A percentile compares a stretch with the other conserved stretches of the same genome.
Conservation (phyloP, 148 eudicot species). For the Polygonum aviculare region DNA sequence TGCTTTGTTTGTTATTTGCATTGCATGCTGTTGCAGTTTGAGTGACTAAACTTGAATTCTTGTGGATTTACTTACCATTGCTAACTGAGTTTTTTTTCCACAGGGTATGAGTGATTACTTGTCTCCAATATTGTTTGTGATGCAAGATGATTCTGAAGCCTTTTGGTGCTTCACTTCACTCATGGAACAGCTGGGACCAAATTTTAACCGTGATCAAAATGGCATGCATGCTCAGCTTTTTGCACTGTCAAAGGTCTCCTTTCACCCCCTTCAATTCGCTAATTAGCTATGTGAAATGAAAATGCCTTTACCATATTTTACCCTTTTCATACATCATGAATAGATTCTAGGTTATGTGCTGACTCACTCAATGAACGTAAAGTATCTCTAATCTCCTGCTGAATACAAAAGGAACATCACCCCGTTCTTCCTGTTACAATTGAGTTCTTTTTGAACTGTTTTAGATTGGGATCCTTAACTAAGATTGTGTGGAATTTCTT, state of each 20-base stretch:
- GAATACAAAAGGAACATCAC: background rate
- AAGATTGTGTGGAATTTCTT: background rate
- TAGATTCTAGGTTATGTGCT: background rate
- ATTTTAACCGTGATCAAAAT: conserved; percentile 94
- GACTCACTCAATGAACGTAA: background rate
- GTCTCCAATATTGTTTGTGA: conserved; percentile 72
- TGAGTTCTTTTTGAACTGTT: background rate
- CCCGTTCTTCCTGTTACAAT: background rate
- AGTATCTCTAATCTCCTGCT: background rate
- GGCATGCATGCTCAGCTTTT: conserved; percentile 98
- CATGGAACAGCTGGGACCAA: conserved; percentile 93
- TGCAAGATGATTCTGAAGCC: conserved; percentile 80
- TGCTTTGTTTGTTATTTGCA: background rate
- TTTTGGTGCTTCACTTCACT: conserved; percentile 96
- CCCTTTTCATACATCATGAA: background rate
- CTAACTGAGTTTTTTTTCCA: background rate
- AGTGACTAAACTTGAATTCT: background rate
- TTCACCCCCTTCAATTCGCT: background rate
- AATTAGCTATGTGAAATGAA: background rate
- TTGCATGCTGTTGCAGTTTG: background rate
- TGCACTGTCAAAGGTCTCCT: conserved; percentile 80
- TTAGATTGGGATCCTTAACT: background rate
- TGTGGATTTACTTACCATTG: background rate
- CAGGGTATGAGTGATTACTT: conserved; percentile 98
- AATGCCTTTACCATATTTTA: background rate